Conservation (phyloP, 345 rosid genomes). For the Arabis hirsuta region DNA sequence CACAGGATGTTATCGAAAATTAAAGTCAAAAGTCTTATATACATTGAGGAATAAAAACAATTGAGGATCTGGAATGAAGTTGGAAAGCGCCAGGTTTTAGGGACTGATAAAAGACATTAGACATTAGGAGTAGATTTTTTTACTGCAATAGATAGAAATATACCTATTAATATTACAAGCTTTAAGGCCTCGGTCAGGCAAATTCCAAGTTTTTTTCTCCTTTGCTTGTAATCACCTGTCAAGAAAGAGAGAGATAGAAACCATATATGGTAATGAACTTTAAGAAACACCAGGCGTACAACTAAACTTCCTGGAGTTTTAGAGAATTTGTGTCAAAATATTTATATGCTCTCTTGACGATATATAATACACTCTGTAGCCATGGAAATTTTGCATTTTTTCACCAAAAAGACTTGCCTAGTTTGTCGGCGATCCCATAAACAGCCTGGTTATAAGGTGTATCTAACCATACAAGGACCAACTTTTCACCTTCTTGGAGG, state of each 20-base stretch:
- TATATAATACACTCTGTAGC: background rate
- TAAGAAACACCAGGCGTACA: conserved; percentile 86
- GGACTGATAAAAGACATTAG: background rate
- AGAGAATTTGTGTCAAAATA: conserved; percentile 7
- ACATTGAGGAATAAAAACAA: conserved; percentile 17
- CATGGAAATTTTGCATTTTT: background rate
- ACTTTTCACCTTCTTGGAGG: conserved; percentile 97
- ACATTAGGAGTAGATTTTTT: background rate
- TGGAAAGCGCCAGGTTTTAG: background rate
- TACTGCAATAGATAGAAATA: background rate
- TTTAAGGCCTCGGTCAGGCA: conserved; percentile 80
- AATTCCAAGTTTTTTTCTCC: conserved; percentile 60
- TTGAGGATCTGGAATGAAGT: conserved; percentile 6
- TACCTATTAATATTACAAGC: conserved; percentile 85
- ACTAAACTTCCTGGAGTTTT: conserved; percentile 83
- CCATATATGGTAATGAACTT: background rate
- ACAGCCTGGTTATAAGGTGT: conserved; percentile 97
- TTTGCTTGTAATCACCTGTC: conserved; percentile 60
- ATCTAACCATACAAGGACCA: conserved; percentile 96
- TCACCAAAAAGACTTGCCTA: conserved; percentile 55
- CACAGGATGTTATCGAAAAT: conserved; percentile 7
- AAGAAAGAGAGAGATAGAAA: background rate
- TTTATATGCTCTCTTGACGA: conserved; percentile 5
- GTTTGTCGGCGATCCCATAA: conserved; percentile 89
- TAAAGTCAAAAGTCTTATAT: conserved; percentile 18